These are phyloP conservation scores for Ascochyta clinopodiicola DNA, from an alignment of 2,329 filamentous ascomycete species.

Conservation along the genomic window DNA sequence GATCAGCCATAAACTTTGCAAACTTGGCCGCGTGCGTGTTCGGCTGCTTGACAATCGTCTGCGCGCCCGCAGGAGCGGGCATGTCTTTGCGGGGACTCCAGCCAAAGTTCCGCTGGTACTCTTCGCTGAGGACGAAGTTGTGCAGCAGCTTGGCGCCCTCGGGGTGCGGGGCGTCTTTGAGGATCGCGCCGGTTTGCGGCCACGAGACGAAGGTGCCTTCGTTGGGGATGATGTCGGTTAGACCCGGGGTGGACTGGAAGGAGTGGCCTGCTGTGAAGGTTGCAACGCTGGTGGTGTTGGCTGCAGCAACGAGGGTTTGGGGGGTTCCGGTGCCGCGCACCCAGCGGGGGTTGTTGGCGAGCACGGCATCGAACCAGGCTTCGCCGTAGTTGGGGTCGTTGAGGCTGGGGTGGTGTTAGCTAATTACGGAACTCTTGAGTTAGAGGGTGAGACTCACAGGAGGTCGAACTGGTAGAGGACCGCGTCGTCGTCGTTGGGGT, in stretches of 20 bases:
- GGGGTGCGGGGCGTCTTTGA: conserved; percentile 57
- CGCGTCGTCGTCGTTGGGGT: conserved; percentile 66
- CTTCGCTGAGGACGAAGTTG: conserved; percentile 54
- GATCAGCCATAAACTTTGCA: conserved; percentile 52
- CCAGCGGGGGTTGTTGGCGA: conserved; percentile 60
- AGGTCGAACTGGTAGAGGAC: conserved; percentile 60
- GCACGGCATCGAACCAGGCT: conserved; percentile 57
- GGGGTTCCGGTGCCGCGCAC: conserved; percentile 60
- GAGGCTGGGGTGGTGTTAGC: conserved; percentile 20
- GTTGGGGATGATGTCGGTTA: conserved; percentile 36
- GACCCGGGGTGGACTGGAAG: background rate
- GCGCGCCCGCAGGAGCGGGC: conserved; percentile 35
- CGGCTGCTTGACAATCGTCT: conserved; percentile 39
- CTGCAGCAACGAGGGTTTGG: conserved; percentile 38
- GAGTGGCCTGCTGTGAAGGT: conserved; percentile 25
- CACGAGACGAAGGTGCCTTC: conserved; percentile 55
- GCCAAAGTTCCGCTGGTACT: conserved; percentile 45
- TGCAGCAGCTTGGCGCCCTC: conserved; percentile 61
- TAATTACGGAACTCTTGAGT: background rate
- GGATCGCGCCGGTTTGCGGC: conserved; percentile 58
- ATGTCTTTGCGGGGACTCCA: conserved; percentile 50
- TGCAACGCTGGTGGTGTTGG: conserved; percentile 29
- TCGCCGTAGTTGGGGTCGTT: conserved; percentile 48
- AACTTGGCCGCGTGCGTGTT: conserved; percentile 51
- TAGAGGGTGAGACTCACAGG: conserved; percentile 38